Base-by-base conservation (phyloP, 2,329 filamentous ascomycete species). In the Pestalotiopsis sp. region DNA sequence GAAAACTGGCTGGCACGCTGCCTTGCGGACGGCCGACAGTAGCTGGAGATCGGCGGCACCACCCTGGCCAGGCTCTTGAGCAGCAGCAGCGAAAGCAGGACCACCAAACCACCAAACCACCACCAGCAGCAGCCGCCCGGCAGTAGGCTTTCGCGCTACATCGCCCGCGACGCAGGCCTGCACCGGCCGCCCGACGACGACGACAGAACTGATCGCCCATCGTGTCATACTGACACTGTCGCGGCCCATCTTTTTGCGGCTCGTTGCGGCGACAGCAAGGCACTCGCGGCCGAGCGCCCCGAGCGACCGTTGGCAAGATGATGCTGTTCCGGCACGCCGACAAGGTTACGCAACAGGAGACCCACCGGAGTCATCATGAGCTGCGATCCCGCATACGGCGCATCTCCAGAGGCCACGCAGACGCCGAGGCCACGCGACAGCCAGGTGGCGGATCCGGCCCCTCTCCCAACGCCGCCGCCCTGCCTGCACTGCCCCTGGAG, bases 401-500 rank as follows among this genome's bases (percentile, higher is more conserved):
- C 36, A 64, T 25, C n/a, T 57, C 63, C 45, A 66, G 49, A 49
- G 27, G 41, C 25, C 41, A 23, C 14, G 36, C 41, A 36, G 59
- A 38, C 31, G 52, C 49, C 14, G 25, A 45, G 23, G 20, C 63
- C 63, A 27, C 23, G 49, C 25, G 17, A 41, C 12, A 13, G 9
- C 63, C 63, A 7, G 17, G 23, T 23, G 12, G 11, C 36, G 41
- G 13, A 20, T 49, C 65, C 31, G 17, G 17, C 65, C 71, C 31
- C 7, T 36, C 31, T 36, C 31, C 31, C 31, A 36, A 36, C 31
- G 31, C 31, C 31, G 31, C 31, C 31, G 7, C 31, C 31, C 7
- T 77, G 64, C 66, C 69, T 56, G 70, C 72, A 31, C 63, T 78
- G 20, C 76, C 76, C 12, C 65, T 75, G 13, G 76, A 78, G 66